These are phyloP conservation scores for Castanospermum australe DNA, from an alignment of 306 rosid genomes.

Conservation along the genomic window DNA sequence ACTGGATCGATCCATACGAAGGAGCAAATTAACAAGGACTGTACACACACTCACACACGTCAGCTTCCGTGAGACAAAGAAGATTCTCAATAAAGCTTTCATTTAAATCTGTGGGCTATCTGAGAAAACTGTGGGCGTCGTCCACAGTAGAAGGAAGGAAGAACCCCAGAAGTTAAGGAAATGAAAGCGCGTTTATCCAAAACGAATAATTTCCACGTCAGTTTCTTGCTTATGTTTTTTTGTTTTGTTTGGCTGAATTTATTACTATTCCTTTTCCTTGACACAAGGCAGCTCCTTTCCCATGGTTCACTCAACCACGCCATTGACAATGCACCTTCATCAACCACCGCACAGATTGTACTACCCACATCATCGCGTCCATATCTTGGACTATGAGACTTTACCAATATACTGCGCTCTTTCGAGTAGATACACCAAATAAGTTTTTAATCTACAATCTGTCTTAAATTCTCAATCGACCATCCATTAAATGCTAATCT, in stretches of 20 bases:
- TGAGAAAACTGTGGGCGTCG: slow-evolving; percentile 45
- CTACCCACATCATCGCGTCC: background rate
- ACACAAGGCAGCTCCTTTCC: background rate
- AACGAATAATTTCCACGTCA: slow-evolving; percentile 35
- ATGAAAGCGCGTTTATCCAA: background rate
- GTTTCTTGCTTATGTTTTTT: slow-evolving; percentile 9
- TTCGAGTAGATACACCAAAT: background rate
- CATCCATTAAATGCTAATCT: background rate
- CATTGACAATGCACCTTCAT: slow-evolving; percentile 1
- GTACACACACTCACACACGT: too few species aligned
- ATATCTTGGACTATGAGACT: background rate
- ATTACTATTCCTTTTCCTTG: background rate
- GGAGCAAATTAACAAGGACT: too few species aligned
- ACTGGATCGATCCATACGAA: too few species aligned
- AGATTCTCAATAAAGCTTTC: background rate
- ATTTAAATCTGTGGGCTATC: slow-evolving; percentile 30
- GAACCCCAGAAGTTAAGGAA: background rate
- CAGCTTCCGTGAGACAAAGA: background rate
- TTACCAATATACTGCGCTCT: background rate
- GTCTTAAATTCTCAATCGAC: background rate
- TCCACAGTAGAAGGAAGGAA: background rate
- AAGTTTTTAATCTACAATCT: background rate
- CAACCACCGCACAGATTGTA: background rate
- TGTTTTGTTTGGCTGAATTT: too few species aligned
- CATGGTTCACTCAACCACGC: slow-evolving; percentile 14